A percentile compares a stretch with the other conserved stretches of the same genome.
Evolutionary conservation across 1,284 basidiomycete species (phyloP).

Genomic region (Peniophora sp.): DNA sequence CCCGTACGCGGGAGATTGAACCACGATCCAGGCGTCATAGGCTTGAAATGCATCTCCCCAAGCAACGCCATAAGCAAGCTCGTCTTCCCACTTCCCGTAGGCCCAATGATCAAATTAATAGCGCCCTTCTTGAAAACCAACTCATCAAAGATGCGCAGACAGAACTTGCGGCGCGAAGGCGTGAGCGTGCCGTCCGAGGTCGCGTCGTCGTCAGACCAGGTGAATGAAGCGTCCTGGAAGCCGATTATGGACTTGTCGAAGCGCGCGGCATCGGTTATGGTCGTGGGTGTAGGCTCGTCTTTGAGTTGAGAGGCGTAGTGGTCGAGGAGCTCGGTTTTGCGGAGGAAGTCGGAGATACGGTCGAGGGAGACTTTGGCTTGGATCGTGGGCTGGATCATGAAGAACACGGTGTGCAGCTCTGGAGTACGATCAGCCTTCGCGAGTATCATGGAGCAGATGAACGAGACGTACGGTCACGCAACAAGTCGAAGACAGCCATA

Average conservation of each 20-base stretch:
- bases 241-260: slow-evolving; percentile 25
- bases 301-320: slow-evolving; percentile 24
- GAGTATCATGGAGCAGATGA: no score
- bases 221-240: slow-evolving; percentile 33
- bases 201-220: slow-evolving; percentile 25
- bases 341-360: slow-evolving; percentile 38
- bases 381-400: slow-evolving; percentile 22
- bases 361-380: slow-evolving; percentile 39
- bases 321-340: slow-evolving; percentile 44
- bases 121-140: slow-evolving; percentile 48
- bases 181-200: slow-evolving; percentile 17
- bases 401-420: slow-evolving; percentile 23
- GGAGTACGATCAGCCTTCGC: no score
- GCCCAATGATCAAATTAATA: slow-evolving; percentile 60
- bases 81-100: slow-evolving; percentile 48
- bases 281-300: slow-evolving; percentile 12
- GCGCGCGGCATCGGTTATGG: slow-evolving; percentile 9
- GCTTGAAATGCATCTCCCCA: slow-evolving; percentile 59
- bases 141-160: slow-evolving; percentile 40
- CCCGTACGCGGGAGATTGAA: slow-evolving; percentile 58
- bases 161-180: slow-evolving; percentile 32
- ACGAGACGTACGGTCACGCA: slow-evolving; percentile 6
- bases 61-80: slow-evolving; percentile 48
- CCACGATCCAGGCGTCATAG: slow-evolving; percentile 46
- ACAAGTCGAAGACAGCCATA: slow-evolving; percentile 20